Evolutionary conservation across 345 rosid genomes (phyloP).

Genomic region (Erodium maritimum): DNA sequence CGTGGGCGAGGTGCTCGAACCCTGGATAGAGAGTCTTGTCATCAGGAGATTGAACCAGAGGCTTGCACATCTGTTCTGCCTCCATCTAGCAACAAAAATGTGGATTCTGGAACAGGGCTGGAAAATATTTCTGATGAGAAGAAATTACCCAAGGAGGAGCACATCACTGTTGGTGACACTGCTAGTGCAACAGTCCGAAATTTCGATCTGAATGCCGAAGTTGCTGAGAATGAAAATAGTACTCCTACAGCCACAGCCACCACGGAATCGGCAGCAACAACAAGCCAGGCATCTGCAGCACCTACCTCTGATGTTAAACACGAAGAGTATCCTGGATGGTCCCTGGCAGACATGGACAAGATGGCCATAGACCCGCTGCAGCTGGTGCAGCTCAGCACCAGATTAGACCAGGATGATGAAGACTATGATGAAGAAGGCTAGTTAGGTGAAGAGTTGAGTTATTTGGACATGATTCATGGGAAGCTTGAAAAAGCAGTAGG

Average conservation of each 20-base stretch:
- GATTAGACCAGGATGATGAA: slow-evolving; percentile 85
- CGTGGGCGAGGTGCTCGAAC: slow-evolving; percentile 57
- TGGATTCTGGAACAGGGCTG: slow-evolving; percentile 13
- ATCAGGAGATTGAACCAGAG: slow-evolving; percentile 57
- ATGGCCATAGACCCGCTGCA: slow-evolving; percentile 80
- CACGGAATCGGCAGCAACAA: too few species aligned
- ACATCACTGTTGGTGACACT: slow-evolving; percentile 16
- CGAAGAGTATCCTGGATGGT: slow-evolving; percentile 89
- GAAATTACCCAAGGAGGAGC: slow-evolving; percentile 33
- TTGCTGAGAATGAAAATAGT: slow-evolving; percentile 31
- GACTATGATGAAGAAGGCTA: slow-evolving; percentile 94
- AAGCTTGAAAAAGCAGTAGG: slow-evolving; percentile 1
- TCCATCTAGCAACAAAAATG: slow-evolving; percentile 11
- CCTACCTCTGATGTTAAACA: slow-evolving; percentile 29
- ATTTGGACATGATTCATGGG: slow-evolving; percentile 9
- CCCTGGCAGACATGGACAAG: slow-evolving; percentile 71
- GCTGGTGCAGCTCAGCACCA: slow-evolving; percentile 52
- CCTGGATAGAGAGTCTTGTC: slow-evolving; percentile 52
- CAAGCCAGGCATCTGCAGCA: background rate
- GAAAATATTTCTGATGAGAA: slow-evolving; percentile 37
- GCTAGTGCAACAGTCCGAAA: slow-evolving; percentile 39
- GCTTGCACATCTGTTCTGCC: slow-evolving; percentile 22
- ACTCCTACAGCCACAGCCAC: background rate
- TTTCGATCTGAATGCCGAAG: slow-evolving; percentile 68
- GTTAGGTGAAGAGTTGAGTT: slow-evolving; percentile 7